Base-by-base conservation (phyloP, 331 rosid genomes). In the Malus hybrid region DNA sequence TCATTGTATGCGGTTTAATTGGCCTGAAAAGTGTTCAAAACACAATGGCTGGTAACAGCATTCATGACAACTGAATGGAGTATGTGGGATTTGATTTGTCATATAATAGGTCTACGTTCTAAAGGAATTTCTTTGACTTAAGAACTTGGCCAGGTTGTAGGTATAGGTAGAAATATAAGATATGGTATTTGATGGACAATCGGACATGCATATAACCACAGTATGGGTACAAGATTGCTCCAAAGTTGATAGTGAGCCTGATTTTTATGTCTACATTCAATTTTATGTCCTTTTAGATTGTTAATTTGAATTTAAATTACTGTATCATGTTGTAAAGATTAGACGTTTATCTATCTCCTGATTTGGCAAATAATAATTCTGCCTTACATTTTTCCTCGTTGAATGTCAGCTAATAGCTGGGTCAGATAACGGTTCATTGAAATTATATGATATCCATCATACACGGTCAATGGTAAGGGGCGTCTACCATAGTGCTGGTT, bases 381-480 rank as follows among this genome's bases (percentile, higher is more conserved):
- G 19, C 70, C 58, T 76, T 74, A 29, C 33, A 67, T 78, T 70
- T 73, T 53, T 30, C 30, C 64, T 2, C 58, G 11, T 64, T 32
- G 33, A 63, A 30, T 63, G 68, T 63, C 55, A 78, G 82, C 82
- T 78, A 16, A 36, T 78, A 34, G 82, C 82, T 71, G 82, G 82
- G 30, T 78, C 82, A 53, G 82, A 78, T 64, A 72, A 72, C 65
- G 81, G 81, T 52, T 71, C 67, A 14, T 36, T 78, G 81, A 78
- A 71, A 66, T 71, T 78, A 58, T 22, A 34, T 3, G 82, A 78
- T 58, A 64, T 71, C 68, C 65, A 78, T 53, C 34, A 52, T 6
- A 65, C 48, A 36, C 73, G 24, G 26, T 71, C 66, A 61, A 44
- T 44, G 15, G 50, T 44, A 44, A 44, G 50, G 15, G 81, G 56